Base-by-base conservation (phyloP, 257 asterid genomes). In the Prunella vulgaris region DNA sequence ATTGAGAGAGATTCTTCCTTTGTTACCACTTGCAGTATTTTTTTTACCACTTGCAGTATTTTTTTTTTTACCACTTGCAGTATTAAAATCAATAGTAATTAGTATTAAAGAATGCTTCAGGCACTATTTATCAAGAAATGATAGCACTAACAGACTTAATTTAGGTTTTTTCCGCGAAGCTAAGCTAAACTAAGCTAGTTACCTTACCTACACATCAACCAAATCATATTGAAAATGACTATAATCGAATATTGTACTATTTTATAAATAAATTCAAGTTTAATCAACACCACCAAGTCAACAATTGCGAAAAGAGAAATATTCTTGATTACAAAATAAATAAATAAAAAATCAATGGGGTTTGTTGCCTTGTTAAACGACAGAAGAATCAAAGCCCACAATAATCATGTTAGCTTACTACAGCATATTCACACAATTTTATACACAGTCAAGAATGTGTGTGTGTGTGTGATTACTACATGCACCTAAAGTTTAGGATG, bases 111-210 rank as follows among this genome's bases (percentile, higher is more conserved):
- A 25, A 25, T 25, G 21, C 21, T 20, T 20, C 14, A 2, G 60
- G n/a, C 33, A 10, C 10, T 7, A 35, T 22, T 49, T 48, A 46
- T 49, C 48, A 51, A 20, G 22, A 30, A 15, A 69, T 30, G 20
- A 62, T 27, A 38, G 9, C 42, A 62, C 9, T 56, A 25, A 56
- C 35, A 72, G 56, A 4, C 21, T 33, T 13, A 58, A 20, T 54
- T 46, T 12, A 30, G 66, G 10, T 42, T 2, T 72, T n/a, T 58
- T 73, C 79, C 44, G 32, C 7, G 81, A 79, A 72, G 69, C 71
- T 68, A 35, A 35, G 42, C 42, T 35, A 35, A 35, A 12, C 42
- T 35, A 35, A 12, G 37, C 37, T 32, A 32, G 37, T 9, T 30
- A 30, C 32, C 32, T 4, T 2, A 54, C 73, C 20, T 8, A 3